Conservation (phyloP, 148 eudicot species). For the Chenopodium formosanum region DNA sequence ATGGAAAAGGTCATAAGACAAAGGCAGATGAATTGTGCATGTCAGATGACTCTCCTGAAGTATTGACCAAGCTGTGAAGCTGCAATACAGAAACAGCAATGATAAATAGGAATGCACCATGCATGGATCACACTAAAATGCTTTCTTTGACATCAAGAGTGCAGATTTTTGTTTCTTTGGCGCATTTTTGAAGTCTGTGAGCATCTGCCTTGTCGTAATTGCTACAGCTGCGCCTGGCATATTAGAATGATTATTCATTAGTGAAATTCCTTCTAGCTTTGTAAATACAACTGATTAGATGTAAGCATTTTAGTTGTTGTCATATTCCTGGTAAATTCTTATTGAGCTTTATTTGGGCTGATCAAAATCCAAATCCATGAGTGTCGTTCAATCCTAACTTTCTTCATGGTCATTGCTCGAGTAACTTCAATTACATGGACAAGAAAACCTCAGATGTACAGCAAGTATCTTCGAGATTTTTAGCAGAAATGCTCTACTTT, state of each 20-base stretch:
- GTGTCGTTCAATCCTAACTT: background rate
- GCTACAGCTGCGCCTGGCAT: background rate
- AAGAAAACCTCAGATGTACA: background rate
- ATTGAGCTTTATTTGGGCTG: background rate
- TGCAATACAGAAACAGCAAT: background rate
- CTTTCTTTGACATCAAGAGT: background rate
- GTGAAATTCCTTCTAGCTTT: background rate
- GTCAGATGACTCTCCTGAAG: background rate
- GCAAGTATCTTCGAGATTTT: too few species aligned
- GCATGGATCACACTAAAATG: background rate
- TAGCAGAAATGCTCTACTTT: too few species aligned
- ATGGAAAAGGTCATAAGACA: constrained; percentile 59
- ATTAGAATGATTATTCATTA: background rate
- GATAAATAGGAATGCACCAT: background rate
- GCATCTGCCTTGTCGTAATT: background rate
- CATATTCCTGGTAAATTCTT: background rate
- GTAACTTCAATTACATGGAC: background rate
- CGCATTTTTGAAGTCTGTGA: background rate
- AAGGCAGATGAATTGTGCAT: constrained; percentile 31
- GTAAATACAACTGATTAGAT: background rate
- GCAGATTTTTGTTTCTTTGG: background rate
- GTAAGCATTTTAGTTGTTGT: background rate
- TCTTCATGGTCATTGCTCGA: background rate
- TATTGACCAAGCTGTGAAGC: background rate
- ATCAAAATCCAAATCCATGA: background rate